Evolutionary conservation across 139 green algal genomes (phyloP).

Genomic region (Tetradesmus obliquus): DNA sequence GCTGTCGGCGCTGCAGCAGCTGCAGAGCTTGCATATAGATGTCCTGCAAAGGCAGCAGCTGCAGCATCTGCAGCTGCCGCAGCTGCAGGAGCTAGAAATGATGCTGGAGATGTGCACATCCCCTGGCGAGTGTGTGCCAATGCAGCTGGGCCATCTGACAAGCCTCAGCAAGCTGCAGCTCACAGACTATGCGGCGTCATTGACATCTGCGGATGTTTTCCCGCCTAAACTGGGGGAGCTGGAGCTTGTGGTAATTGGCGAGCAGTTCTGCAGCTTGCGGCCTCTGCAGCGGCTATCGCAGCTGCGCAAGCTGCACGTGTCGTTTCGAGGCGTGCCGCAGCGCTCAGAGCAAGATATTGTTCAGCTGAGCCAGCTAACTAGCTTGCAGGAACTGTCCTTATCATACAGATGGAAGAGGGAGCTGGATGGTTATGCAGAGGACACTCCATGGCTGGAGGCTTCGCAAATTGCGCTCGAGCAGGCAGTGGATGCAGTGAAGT

Average conservation of each 20-base stretch:
- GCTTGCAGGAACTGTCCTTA: neutral
- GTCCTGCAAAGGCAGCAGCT: neutral
- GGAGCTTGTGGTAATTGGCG: neutral
- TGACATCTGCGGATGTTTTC: too few species aligned
- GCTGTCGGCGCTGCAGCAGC: neutral
- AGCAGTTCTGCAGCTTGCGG: neutral
- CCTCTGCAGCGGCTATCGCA: neutral
- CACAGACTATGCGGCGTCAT: neutral
- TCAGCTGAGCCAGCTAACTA: neutral
- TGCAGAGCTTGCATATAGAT: neutral
- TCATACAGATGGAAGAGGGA: neutral
- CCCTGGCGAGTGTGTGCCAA: neutral
- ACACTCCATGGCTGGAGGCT: neutral
- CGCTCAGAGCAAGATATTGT: neutral
- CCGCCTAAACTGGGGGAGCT: neutral
- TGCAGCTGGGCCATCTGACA: neutral
- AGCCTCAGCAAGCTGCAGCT: neutral
- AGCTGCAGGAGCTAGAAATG: neutral
- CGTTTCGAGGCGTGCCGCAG: neutral
- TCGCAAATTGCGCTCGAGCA: neutral
- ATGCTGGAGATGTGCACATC: neutral
- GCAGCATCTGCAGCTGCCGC: neutral
- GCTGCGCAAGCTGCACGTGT: neutral
- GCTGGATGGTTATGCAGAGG: neutral
- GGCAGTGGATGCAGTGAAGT: too few species aligned